Percentiles rank a stretch among this genome's conserved stretches.
phyloP scores from a whole-genome alignment of 345 rosid genomes.

The Lumnitzera littorea region DNA sequence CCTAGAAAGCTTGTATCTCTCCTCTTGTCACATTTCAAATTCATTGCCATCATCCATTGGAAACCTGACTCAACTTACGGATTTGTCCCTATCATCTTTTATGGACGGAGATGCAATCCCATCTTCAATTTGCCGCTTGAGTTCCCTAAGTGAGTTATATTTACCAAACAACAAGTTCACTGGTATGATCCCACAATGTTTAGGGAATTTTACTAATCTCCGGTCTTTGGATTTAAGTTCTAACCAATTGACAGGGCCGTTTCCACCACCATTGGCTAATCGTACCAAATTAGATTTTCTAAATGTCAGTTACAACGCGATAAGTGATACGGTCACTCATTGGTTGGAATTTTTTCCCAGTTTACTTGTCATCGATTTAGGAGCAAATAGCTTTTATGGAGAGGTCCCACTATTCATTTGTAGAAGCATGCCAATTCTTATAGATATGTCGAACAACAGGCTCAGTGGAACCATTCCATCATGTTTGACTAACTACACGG shows the following conservation, averaged over 20 bases:
- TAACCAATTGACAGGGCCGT: slow-evolving; percentile 6
- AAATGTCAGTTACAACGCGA: slow-evolving; percentile 4
- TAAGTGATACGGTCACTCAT: slow-evolving; percentile 10
- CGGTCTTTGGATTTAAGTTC: not conserved
- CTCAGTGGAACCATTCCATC: slow-evolving; percentile 19
- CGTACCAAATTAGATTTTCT: not conserved
- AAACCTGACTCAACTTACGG: not conserved
- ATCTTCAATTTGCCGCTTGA: not conserved
- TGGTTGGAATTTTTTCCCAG: not conserved
- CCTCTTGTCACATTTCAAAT: not conserved
- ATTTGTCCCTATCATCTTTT: not conserved
- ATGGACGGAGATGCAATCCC: not conserved
- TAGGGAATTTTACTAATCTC: not conserved
- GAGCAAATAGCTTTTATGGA: slow-evolving; percentile 9
- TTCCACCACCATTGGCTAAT: slow-evolving; percentile 12
- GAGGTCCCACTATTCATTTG: slow-evolving; percentile 18
- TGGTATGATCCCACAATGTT: not conserved
- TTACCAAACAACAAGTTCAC: not conserved
- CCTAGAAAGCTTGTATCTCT: not conserved
- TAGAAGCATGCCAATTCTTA: not conserved
- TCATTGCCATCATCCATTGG: not conserved
- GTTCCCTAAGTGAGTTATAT: not conserved
- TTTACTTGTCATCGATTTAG: not conserved
- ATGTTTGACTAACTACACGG: slow-evolving; percentile 11
- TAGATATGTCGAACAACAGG: slow-evolving; percentile 13